phyloP scores from a whole-genome alignment of 768 basidiomycete genomes.

The Kwoniella sp. region DNA sequence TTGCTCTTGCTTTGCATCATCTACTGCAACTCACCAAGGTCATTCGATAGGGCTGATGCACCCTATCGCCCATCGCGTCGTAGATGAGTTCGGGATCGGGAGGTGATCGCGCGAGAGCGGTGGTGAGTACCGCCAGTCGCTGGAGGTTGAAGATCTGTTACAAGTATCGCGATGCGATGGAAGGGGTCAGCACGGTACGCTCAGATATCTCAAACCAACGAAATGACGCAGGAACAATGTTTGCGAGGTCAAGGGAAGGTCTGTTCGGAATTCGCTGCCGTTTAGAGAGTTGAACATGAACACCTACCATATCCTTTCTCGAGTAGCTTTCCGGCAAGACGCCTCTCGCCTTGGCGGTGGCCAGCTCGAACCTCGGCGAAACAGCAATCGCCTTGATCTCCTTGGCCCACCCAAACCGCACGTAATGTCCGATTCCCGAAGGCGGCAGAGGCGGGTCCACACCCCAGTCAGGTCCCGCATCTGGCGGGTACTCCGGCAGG shows the following conservation, averaged over 20 bases:
- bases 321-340: slow-evolving; percentile 84
- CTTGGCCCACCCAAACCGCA: slow-evolving; percentile 82
- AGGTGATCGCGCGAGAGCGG: slow-evolving; percentile 83
- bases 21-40: slow-evolving; percentile 73
- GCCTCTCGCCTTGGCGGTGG: slow-evolving; percentile 88
- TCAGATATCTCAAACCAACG: background rate
- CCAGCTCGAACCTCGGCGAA: slow-evolving; percentile 92
- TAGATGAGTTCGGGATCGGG: slow-evolving; percentile 96
- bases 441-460: slow-evolving; percentile 84
- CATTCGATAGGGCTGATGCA: slow-evolving; percentile 96
- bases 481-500: slow-evolving; percentile 89
- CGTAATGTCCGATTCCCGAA: slow-evolving; percentile 86
- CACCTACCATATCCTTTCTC: slow-evolving; percentile 82
- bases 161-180: slow-evolving; percentile 1
- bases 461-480: slow-evolving; percentile 92
- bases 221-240: background rate
- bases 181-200: slow-evolving; percentile 3
- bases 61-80: slow-evolving; percentile 97
- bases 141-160: slow-evolving; percentile 94
- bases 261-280: no score
- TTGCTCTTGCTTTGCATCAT: no score
- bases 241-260: background rate
- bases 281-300: background rate
- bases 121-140: slow-evolving; percentile 91
- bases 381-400: slow-evolving; percentile 89